Conservation (phyloP, 176 grass and related monocot genomes). For the Oryza nivara region DNA sequence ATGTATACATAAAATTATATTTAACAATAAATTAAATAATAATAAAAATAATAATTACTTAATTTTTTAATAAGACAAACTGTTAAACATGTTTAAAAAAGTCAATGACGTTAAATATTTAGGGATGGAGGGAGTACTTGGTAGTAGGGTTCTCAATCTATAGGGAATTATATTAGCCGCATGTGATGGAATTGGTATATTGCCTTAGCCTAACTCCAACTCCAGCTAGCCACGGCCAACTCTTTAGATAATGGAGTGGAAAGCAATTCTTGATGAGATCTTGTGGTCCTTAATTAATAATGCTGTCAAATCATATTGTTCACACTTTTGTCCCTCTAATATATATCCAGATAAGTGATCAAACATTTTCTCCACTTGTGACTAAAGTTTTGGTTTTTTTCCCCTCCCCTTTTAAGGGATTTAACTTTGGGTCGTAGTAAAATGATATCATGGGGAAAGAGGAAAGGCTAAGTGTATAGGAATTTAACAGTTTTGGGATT, state of each 20-base stretch:
- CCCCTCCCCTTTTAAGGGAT: neutral
- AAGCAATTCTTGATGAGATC: conserved; percentile 25
- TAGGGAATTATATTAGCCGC: neutral
- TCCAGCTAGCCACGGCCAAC: neutral
- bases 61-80: too few relatives aligned
- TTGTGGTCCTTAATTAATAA: conserved; percentile 32
- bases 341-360: neutral
- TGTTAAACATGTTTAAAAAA: too few relatives aligned
- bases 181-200: neutral
- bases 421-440: neutral
- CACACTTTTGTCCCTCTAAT: neutral
- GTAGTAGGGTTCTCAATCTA: conserved; percentile 6
- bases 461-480: neutral
- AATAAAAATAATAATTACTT: too few relatives aligned
- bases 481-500: neutral
- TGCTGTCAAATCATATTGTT: conserved; percentile 39
- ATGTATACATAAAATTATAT: too few relatives aligned
- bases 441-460: neutral
- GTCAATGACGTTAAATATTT: too few relatives aligned
- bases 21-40: too few relatives aligned
- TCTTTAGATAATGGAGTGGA: conserved; percentile 7
- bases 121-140: neutral
- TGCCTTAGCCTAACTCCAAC: conserved; percentile 14
- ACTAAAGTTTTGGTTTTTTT: neutral
- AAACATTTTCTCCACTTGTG: neutral